Conservation (phyloP, 257 asterid genomes). For the Forsythia suspensa region DNA sequence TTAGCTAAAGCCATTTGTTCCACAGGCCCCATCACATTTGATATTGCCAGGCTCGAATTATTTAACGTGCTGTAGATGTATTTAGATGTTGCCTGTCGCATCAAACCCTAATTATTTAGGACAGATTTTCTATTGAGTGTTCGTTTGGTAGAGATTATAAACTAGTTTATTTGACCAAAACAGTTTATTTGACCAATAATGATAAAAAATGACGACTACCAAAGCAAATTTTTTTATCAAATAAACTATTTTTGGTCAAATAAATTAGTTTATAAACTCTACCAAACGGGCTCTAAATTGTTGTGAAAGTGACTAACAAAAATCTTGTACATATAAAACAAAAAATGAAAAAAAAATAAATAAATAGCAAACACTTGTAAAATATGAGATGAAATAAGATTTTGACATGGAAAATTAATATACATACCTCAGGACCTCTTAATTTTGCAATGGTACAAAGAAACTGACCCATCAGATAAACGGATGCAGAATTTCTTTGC, state of each 20-base stretch:
- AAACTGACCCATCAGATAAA: conserved; percentile 45
- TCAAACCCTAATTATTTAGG: neutral
- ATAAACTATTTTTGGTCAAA: no score
- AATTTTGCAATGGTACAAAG: conserved; percentile 40
- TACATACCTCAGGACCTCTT: conserved; percentile 63
- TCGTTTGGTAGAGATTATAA: no score
- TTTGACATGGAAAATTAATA: neutral
- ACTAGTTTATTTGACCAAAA: no score
- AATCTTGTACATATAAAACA: neutral
- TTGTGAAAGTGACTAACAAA: no score
- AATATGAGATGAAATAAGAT: neutral
- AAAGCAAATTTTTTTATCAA: no score
- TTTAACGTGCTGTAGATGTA: conserved; percentile 47
- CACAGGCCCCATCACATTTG: conserved; percentile 58
- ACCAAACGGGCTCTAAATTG: no score
- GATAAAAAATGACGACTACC: no score
- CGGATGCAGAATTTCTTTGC: conserved; percentile 52
- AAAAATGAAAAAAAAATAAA: no score
- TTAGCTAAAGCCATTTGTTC: conserved; percentile 46
- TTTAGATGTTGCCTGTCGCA: conserved; percentile 40
- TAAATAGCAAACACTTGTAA: neutral
- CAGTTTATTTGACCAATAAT: no score
- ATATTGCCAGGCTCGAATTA: conserved; percentile 53
- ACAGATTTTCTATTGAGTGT: neutral
- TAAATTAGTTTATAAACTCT: no score